A percentile compares a stretch with the other conserved stretches of the same genome.
phyloP scores from a whole-genome alignment of 2,329 filamentous ascomycete species.

The Fusarium subtropicale region DNA sequence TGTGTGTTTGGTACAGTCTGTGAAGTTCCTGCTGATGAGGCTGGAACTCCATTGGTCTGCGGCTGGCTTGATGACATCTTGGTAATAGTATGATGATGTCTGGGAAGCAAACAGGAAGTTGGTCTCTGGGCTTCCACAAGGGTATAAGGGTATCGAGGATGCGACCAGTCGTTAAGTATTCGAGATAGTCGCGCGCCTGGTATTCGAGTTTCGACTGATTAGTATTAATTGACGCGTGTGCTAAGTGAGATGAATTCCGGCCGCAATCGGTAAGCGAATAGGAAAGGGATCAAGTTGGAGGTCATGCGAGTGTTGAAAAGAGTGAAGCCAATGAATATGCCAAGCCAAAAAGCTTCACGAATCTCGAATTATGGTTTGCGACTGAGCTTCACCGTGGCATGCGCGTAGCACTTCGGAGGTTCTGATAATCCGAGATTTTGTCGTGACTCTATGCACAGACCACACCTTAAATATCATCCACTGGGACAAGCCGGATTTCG shows the following conservation, averaged over 20 bases:
- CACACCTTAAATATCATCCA: constrained; percentile 51
- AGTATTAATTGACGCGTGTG: constrained; percentile 1
- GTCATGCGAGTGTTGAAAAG: neutral
- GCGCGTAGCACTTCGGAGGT: constrained; percentile 19
- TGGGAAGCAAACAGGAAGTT: neutral
- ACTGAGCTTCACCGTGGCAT: constrained; percentile 19
- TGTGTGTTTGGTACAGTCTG: constrained; percentile 55
- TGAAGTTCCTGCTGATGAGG: constrained; percentile 54
- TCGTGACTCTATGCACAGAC: constrained; percentile 46
- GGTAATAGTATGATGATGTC: neutral
- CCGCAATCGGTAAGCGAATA: neutral
- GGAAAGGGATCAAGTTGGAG: neutral
- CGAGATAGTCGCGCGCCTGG: constrained; percentile 12
- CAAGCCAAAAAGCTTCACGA: constrained; percentile 8
- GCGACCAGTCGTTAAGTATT: constrained; percentile 4
- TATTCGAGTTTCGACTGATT: constrained; percentile 1
- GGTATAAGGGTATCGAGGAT: neutral
- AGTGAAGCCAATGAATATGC: neutral
- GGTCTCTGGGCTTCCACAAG: neutral
- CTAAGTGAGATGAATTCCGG: neutral
- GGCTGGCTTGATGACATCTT: constrained; percentile 55
- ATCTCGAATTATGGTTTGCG: constrained; percentile 14
- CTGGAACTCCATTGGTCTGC: constrained; percentile 66
- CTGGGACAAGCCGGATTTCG: constrained; percentile 35
- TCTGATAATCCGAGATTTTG: constrained; percentile 41